These are phyloP conservation scores for Mycena chlorophos DNA, from an alignment of 768 basidiomycete genomes.

Conservation along the genomic window DNA sequence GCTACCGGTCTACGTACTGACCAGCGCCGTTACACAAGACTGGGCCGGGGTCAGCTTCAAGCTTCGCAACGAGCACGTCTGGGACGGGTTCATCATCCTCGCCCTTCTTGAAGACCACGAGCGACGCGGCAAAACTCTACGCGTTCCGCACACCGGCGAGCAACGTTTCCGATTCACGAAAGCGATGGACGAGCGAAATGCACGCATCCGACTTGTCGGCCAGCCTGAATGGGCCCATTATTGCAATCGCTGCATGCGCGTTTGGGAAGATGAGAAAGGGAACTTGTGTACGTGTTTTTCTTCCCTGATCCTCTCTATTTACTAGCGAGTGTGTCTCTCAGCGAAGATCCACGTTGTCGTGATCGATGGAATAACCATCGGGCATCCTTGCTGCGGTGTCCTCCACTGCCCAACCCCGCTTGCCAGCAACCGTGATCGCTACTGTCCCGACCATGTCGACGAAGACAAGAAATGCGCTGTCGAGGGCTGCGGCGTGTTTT, in stretches of 20 bases:
- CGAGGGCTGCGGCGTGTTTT: slow-evolving; percentile 16
- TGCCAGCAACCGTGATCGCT: slow-evolving; percentile 18
- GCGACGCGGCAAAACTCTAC: slow-evolving; percentile 7
- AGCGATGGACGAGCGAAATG: slow-evolving; percentile 28
- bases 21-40: too few relatives aligned
- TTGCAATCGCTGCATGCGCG: slow-evolving; percentile 29
- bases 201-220: slow-evolving; percentile 22
- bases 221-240: slow-evolving; percentile 31
- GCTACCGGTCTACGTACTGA: too few relatives aligned
- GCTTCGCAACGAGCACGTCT: slow-evolving; percentile 23
- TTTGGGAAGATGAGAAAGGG: slow-evolving; percentile 16
- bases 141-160: slow-evolving; percentile 24
- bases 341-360: slow-evolving; percentile 22
- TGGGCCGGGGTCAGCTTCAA: slow-evolving; percentile 22
- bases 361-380: slow-evolving; percentile 29
- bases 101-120: slow-evolving; percentile 26
- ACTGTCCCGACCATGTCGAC: slow-evolving; percentile 25
- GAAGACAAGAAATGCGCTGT: slow-evolving; percentile 24
- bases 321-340: slow-evolving; percentile 7
- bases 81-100: slow-evolving; percentile 26
- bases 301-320: neutral
- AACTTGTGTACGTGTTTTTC: slow-evolving; percentile 2
- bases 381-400: slow-evolving; percentile 32
- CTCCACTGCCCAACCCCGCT: slow-evolving; percentile 29
- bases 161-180: slow-evolving; percentile 26